Percentiles rank a stretch among this genome's conserved stretches.
phyloP scores from a whole-genome alignment of 495 filamentous ascomycete species.

The Podospora sp. region DNA sequence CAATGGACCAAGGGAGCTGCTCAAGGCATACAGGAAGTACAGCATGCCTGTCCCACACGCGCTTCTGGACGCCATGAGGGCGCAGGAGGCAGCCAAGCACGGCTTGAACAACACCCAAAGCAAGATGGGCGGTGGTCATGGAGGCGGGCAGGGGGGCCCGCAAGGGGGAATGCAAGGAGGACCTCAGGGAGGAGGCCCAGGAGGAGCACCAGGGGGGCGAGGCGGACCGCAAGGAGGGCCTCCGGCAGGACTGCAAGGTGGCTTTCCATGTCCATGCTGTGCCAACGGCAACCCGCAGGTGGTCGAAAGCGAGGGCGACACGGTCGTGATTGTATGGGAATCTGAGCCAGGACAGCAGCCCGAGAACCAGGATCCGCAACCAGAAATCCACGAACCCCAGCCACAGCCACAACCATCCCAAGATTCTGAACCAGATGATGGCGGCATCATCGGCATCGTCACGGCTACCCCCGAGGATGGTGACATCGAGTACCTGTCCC shows the following conservation, averaged over 20 bases:
- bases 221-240: background rate
- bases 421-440: background rate
- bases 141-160: background rate
- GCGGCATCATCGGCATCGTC: constrained; percentile 53
- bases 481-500: constrained; percentile 71
- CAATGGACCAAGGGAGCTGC: constrained; percentile 59
- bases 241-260: background rate
- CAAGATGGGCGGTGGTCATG: constrained; percentile 25
- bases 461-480: constrained; percentile 61
- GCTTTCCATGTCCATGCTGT: background rate
- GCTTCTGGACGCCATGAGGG: constrained; percentile 42
- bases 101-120: constrained; percentile 19
- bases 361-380: too few relatives aligned
- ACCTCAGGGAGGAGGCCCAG: background rate
- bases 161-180: background rate
- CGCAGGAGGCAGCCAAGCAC: constrained; percentile 20
- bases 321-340: background rate
- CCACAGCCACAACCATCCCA: background rate
- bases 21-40: constrained; percentile 67
- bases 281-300: background rate
- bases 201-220: background rate
- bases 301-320: background rate
- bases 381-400: too few relatives aligned
- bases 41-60: constrained; percentile 52
- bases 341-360: background rate